These are phyloP conservation scores for Plantago major DNA, from an alignment of 257 asterid genomes.

Conservation along the genomic window DNA sequence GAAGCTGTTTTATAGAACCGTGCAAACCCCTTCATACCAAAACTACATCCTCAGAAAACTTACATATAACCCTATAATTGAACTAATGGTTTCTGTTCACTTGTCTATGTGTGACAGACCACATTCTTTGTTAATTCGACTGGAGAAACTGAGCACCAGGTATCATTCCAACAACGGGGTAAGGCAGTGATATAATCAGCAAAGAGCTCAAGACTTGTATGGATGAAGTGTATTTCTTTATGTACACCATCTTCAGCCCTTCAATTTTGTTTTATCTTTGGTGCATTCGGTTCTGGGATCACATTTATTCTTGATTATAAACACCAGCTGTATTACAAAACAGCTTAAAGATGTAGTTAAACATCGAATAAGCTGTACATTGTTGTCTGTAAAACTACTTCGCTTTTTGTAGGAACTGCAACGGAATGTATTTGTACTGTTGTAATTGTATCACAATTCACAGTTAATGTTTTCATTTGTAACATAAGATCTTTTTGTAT, in stretches of 20 bases:
- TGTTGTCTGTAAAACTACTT: too few species aligned
- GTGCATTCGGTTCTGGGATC: not conserved
- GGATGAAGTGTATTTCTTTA: not conserved
- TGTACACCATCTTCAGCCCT: not conserved
- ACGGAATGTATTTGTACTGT: too few species aligned
- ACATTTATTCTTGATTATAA: not conserved
- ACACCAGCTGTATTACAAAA: too few species aligned
- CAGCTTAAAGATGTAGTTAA: too few species aligned
- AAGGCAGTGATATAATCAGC: constrained; percentile 37
- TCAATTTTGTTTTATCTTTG: not conserved
- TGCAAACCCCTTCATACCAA: too few species aligned
- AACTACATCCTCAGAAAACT: too few species aligned
- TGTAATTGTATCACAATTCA: too few species aligned
- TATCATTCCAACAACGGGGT: constrained; percentile 46
- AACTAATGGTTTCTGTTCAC: not conserved
- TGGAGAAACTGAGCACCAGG: constrained; percentile 43
- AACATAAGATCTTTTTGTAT: too few species aligned
- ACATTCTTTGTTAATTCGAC: constrained; percentile 39
- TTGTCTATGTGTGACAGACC: constrained; percentile 27
- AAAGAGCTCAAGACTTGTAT: not conserved
- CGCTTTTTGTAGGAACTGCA: too few species aligned
- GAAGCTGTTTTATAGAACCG: too few species aligned
- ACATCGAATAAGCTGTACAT: too few species aligned
- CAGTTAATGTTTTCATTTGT: too few species aligned
- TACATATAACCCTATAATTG: not conserved